Conservation (phyloP, 2,329 filamentous ascomycete species). For the Xylaria sp. region DNA sequence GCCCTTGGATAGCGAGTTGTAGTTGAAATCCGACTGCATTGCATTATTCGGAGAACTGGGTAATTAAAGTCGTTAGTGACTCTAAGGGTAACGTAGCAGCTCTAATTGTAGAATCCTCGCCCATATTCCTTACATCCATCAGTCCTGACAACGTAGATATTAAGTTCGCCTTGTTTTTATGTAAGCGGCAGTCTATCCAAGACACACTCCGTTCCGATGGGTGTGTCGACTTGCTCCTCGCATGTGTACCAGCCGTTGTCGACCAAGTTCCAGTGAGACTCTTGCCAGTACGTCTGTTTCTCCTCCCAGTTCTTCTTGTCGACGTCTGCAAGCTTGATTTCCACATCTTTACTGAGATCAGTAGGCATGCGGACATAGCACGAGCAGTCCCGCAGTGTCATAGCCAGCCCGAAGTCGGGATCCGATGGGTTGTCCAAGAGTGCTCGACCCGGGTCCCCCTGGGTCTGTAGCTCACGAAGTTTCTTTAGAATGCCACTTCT, state of each 20-base stretch:
- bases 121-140: background rate
- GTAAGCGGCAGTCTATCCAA: slow-evolving; percentile 34
- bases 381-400: slow-evolving; percentile 84
- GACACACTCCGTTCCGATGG: slow-evolving; percentile 47
- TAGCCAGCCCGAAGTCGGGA: slow-evolving; percentile 70
- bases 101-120: background rate
- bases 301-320: slow-evolving; percentile 76
- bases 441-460: slow-evolving; percentile 56
- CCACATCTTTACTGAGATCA: slow-evolving; percentile 49
- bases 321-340: slow-evolving; percentile 76
- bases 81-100: background rate
- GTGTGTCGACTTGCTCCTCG: slow-evolving; percentile 39
- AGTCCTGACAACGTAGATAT: background rate
- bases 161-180: slow-evolving; percentile 12
- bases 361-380: slow-evolving; percentile 71
- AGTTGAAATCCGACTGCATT: slow-evolving; percentile 1
- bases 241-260: slow-evolving; percentile 72
- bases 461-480: slow-evolving; percentile 50
- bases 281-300: slow-evolving; percentile 76
- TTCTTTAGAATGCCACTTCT: slow-evolving; percentile 52
- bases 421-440: slow-evolving; percentile 54
- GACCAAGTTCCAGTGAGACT: slow-evolving; percentile 70
- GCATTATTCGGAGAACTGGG: slow-evolving; percentile 9
- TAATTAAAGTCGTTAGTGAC: slow-evolving; percentile 1
- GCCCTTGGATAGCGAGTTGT: background rate